phyloP scores from a whole-genome alignment of 371 early-diverging fungal genomes.

The Mucor plumbeus region DNA sequence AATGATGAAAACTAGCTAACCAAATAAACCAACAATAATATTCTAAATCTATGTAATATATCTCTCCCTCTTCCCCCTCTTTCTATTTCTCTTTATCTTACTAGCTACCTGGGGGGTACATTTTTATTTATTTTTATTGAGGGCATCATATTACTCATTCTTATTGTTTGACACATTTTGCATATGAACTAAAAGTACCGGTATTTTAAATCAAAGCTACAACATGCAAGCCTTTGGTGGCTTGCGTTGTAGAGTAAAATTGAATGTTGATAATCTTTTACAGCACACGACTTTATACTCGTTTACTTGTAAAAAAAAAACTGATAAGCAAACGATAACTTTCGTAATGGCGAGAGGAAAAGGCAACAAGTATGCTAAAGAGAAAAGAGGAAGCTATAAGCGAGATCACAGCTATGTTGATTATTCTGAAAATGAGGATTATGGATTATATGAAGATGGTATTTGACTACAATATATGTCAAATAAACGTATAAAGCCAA shows the following conservation, averaged over 20 bases:
- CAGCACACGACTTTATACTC: not conserved
- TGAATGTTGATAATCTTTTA: not conserved
- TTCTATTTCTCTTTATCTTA: not conserved
- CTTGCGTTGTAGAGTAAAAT: not conserved
- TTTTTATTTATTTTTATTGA: no score
- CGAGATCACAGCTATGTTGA: slow-evolving; percentile 16
- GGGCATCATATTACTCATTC: no score
- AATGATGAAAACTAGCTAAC: no score
- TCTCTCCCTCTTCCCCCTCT: no score
- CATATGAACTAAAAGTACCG: not conserved
- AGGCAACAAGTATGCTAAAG: not conserved
- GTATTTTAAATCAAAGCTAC: not conserved
- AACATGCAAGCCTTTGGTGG: slow-evolving; percentile 8
- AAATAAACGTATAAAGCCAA: not conserved
- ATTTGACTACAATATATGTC: not conserved
- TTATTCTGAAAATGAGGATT: not conserved
- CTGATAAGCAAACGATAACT: not conserved
- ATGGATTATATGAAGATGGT: slow-evolving; percentile 15
- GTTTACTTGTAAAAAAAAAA: not conserved
- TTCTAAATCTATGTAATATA: not conserved
- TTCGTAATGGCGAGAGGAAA: slow-evolving; percentile 12
- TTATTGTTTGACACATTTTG: no score
- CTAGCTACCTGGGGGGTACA: no score
- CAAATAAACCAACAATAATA: no score
- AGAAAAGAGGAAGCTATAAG: slow-evolving; percentile 11